Base-by-base conservation (phyloP, 108 stramenopile species). In the Cyclotella kingstonii region DNA sequence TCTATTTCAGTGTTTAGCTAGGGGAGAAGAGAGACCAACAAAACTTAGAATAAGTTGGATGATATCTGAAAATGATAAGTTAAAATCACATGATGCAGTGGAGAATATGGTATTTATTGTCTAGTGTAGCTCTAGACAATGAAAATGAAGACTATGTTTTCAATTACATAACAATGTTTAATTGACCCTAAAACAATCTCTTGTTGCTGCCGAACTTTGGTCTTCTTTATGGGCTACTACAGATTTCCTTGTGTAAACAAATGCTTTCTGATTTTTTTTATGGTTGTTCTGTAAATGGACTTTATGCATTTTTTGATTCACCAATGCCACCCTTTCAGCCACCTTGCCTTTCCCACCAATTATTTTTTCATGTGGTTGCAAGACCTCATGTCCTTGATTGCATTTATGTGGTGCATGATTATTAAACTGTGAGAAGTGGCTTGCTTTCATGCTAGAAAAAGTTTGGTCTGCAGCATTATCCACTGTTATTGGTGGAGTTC, bases 161-260 rank as follows among this genome's bases (percentile, higher is more conserved):
- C n/a, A n/a, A n/a, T n/a, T n/a, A n/a, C n/a, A n/a, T n/a, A n/a
- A n/a, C n/a, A n/a, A n/a, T 12, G 17, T 14, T 54, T 62, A 71
- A 34, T 62, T 54, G 21, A 71, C 46, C 18, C 70, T 41, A 34
- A 71, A 25, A 62, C 70, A 71, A 33, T 71, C 70, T 9, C 31
- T 11, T 34, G 70, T 62, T 36, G 60, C 61, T 14, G 43, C 18
- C n/a, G 70, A 71, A 44, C 54, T 40, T 30, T 47, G 52, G 8
- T 61, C 27, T 9, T 54, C 68, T 53, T 30, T 43, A 14, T 25
- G 3, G 10, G n/a, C 9, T 4, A 26, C 38, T 31, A 29, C 61
- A 6, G 4, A 30, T 51, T 68, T 28, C 34, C 31, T 38, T 50
- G 29, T 10, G 31, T 14, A 54, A 15, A 33, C 30, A 3, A 33